Conservation (phyloP, 164 flowering plant genomes). For the Stephania yunnanensis region DNA sequence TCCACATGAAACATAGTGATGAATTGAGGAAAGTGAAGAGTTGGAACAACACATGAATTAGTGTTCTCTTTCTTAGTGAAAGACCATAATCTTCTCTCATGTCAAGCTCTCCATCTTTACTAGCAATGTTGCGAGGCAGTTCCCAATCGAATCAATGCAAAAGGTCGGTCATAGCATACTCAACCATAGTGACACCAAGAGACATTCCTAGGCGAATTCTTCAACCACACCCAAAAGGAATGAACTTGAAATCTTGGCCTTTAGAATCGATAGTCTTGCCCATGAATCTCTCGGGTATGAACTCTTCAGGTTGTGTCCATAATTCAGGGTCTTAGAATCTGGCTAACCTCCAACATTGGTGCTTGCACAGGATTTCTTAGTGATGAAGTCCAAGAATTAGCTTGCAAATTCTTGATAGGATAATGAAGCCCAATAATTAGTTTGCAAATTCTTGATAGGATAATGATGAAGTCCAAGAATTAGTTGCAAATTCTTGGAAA, state of each 20-base stretch:
- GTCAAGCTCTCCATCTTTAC: not conserved
- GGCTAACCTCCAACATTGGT: constrained; percentile 14
- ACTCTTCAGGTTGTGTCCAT: constrained; percentile 14
- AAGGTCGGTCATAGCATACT: constrained; percentile 10
- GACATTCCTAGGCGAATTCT: constrained; percentile 3
- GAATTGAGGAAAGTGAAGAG: not conserved
- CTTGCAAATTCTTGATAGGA: too few relatives aligned
- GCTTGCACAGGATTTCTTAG: constrained; percentile 8
- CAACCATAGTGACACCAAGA: not conserved
- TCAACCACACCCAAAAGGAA: constrained; percentile 3
- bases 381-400: too few relatives aligned
- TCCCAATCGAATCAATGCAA: constrained; percentile 16
- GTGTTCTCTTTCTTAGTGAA: constrained; percentile 1
- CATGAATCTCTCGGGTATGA: constrained; percentile 20
- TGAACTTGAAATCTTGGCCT: constrained; percentile 1
- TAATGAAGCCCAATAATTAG: too few relatives aligned
- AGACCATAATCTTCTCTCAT: constrained; percentile 6
- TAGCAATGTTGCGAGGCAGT: not conserved
- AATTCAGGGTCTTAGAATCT: constrained; percentile 7
- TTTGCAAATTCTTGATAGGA: too few relatives aligned
- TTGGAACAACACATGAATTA: constrained; percentile 8
- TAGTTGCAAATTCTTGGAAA: too few relatives aligned
- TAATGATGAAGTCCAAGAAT: too few relatives aligned
- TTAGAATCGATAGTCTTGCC: not conserved
- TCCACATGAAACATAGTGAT: not conserved